Conservation (phyloP, 768 basidiomycete genomes). For the Lentinula detonsa region DNA sequence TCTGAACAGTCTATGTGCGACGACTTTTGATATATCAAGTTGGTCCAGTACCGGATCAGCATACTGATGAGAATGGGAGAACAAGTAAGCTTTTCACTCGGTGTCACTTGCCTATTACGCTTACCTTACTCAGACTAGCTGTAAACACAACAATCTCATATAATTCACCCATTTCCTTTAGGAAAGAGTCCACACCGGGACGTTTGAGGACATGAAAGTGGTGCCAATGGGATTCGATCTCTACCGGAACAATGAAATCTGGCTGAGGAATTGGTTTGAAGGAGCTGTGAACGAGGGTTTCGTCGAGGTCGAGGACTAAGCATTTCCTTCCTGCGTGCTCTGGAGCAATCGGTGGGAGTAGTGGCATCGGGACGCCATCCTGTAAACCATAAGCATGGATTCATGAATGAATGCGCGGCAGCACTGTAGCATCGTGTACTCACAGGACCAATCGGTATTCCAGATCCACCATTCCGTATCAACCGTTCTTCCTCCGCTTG, state of each 20-base stretch:
- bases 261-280: conserved; percentile 97
- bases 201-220: conserved; percentile 99
- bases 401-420: neutral
- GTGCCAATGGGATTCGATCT: conserved; percentile 97
- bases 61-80: conserved; percentile 50
- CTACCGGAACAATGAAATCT: conserved; percentile 98
- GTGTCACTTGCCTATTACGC: conserved; percentile 13
- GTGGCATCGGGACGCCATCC: conserved; percentile 83
- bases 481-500: conserved; percentile 91
- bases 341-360: conserved; percentile 79
- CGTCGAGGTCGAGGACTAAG: conserved; percentile 93
- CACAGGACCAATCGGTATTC: conserved; percentile 91
- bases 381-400: neutral
- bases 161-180: conserved; percentile 97
- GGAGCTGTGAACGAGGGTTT: conserved; percentile 94
- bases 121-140: conserved; percentile 92
- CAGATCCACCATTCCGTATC: conserved; percentile 87
- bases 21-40: conserved; percentile 88
- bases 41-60: conserved; percentile 97
- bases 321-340: conserved; percentile 89
- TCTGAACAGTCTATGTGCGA: conserved; percentile 90
- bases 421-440: conserved; percentile 23
- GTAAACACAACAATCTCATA: conserved; percentile 99
- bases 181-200: conserved; percentile 94
- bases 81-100: neutral